Base-by-base conservation (phyloP, 108 stramenopile genomes). In the Conticribra weissflogii region DNA sequence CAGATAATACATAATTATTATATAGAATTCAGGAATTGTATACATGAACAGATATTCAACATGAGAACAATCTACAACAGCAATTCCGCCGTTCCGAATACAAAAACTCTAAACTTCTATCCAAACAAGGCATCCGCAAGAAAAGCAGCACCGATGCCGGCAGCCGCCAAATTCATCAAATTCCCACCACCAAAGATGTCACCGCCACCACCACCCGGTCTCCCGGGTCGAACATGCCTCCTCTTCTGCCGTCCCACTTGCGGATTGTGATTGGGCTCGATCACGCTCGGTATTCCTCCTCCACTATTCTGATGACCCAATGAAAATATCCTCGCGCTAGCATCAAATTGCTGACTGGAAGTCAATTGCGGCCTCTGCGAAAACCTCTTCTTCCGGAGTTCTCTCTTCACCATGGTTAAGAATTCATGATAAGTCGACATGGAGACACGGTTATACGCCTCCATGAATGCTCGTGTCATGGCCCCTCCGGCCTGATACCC, bases 381-480 rank as follows among this genome's bases (percentile, higher is more conserved):
- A 45, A 79, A 74, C 16, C 82, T 32, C 34, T 61, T 75, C 27
- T 44, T 59, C 47, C 63, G 41, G 29, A 83, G 46, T 32, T 74
- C 68, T 7, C 19, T 24, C 28, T 76, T 76, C 16, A 83, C 49
- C 22, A 46, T 78, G 15, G 54, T 54, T 32, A 83, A 30, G 41
- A 83, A 81, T 0, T 79, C 74, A 52, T 70, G 79, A 48, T 83
- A 83, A 14, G 75, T 71, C 52, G 74, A 56, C 60, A 63, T 34
- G 12, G 78, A 51, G 28, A 36, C 60, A 18, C 61, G 54, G 30
- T 52, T 8, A 41, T 78, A 78, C 27, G 82, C 82, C 47, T 53
- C 63, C 3, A 70, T 74, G 33, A 83, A 80, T 27, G 82, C 77
- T 34, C 63, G 64, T 19, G 82, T 83, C 82, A 83, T 83, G 7